These are phyloP conservation scores for Nannizzia gypsea DNA, from an alignment of 2,329 filamentous ascomycete species.

Conservation along the genomic window DNA sequence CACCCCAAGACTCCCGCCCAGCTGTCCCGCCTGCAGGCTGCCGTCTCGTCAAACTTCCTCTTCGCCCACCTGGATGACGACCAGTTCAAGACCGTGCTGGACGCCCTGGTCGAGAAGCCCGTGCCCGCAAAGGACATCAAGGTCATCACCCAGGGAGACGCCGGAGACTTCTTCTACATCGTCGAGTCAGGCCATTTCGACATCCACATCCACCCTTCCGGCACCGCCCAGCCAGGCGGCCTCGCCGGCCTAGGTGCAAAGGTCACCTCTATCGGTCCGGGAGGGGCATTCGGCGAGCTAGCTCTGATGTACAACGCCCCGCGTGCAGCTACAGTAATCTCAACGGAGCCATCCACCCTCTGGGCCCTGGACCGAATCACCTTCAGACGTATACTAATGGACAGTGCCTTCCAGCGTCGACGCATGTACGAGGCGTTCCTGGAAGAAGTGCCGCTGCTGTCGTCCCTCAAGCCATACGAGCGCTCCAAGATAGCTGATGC, in stretches of 20 bases:
- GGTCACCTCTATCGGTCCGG: slow-evolving; percentile 70
- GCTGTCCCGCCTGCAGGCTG: slow-evolving; percentile 61
- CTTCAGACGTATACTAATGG: slow-evolving; percentile 96
- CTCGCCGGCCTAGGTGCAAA: slow-evolving; percentile 66
- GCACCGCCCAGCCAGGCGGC: slow-evolving; percentile 63
- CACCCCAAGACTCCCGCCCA: slow-evolving; percentile 78
- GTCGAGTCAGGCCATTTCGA: slow-evolving; percentile 86
- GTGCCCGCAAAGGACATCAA: slow-evolving; percentile 83
- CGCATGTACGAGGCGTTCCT: slow-evolving; percentile 97
- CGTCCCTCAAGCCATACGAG: slow-evolving; percentile 78
- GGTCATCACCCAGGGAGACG: slow-evolving; percentile 90
- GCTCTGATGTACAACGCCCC: slow-evolving; percentile 98
- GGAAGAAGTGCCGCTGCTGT: slow-evolving; percentile 79
- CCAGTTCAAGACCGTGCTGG: slow-evolving; percentile 73
- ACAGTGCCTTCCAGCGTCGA: slow-evolving; percentile 88
- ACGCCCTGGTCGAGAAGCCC: slow-evolving; percentile 84
- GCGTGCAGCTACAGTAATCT: slow-evolving; percentile 85
- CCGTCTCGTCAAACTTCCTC: slow-evolving; percentile 82
- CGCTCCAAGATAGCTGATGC: slow-evolving; percentile 96
- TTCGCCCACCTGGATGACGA: slow-evolving; percentile 94
- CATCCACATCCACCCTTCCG: slow-evolving; percentile 72
- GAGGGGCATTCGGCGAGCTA: slow-evolving; percentile 90
- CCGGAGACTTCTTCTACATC: slow-evolving; percentile 95
- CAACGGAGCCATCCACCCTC: slow-evolving; percentile 67
- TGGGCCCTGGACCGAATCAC: slow-evolving; percentile 94